phyloP scores from a whole-genome alignment of 192 early-diverging fungal species.

The Coemansia sp. region DNA sequence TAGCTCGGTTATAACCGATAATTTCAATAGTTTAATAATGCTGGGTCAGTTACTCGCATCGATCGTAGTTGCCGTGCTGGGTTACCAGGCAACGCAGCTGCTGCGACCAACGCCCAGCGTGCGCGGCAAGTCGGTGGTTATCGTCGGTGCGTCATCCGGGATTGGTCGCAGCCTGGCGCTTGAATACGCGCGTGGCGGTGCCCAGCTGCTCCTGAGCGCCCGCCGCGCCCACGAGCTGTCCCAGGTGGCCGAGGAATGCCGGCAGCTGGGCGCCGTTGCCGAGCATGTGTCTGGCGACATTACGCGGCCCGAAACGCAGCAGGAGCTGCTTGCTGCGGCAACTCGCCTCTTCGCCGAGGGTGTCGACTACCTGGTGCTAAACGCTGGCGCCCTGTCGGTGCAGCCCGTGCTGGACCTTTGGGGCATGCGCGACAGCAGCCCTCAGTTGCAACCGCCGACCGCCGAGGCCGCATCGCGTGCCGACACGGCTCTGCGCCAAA shows the following conservation, averaged over 20 bases:
- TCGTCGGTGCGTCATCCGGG: constrained; percentile 76
- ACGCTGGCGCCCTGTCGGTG: constrained; percentile 73
- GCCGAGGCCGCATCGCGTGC: constrained; percentile 17
- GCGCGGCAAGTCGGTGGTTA: constrained; percentile 53
- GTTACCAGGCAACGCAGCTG: constrained; percentile 3
- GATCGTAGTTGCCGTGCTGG: not conserved
- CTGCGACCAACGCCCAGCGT: constrained; percentile 19
- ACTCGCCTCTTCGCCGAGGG: constrained; percentile 21
- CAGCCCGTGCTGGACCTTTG: constrained; percentile 61
- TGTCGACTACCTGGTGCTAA: constrained; percentile 69
- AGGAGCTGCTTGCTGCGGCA: constrained; percentile 30
- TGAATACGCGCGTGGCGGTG: constrained; percentile 61
- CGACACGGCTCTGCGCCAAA: constrained; percentile 35
- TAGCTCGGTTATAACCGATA: too few species aligned
- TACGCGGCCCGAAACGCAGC: constrained; percentile 53
- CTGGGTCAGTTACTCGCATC: constrained; percentile 7
- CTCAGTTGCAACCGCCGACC: not conserved
- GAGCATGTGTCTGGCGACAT: constrained; percentile 57
- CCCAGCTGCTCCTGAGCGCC: constrained; percentile 61
- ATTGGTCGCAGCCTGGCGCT: constrained; percentile 68
- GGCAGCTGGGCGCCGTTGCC: constrained; percentile 1
- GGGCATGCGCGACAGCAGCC: constrained; percentile 21
- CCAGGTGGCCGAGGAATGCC: constrained; percentile 50
- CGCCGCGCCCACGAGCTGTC: constrained; percentile 55
- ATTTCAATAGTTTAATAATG: constrained; percentile 5